These are phyloP conservation scores for Millerozyma miso DNA, from an alignment of 805 yeast species.

Conservation along the genomic window DNA sequence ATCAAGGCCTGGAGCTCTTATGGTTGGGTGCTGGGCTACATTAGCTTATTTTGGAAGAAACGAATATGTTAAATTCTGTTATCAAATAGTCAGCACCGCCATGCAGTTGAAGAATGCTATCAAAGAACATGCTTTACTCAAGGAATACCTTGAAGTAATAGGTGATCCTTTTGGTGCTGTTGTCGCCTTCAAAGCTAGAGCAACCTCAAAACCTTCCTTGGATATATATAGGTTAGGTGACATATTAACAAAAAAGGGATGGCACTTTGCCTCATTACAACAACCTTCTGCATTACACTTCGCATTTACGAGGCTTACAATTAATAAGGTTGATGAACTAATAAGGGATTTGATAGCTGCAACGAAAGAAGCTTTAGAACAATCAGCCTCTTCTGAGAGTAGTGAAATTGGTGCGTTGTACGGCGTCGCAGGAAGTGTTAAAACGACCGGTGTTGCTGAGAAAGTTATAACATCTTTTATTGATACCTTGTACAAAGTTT, in stretches of 20 bases:
- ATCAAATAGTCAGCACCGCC: conserved; percentile 64
- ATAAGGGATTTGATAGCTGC: conserved; percentile 46
- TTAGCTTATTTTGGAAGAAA: conserved; percentile 73
- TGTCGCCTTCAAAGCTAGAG: conserved; percentile 62
- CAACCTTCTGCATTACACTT: conserved; percentile 88
- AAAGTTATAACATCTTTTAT: conserved; percentile 73
- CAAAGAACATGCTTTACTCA: conserved; percentile 38
- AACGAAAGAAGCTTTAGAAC: conserved; percentile 17
- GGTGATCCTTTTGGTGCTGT: conserved; percentile 89
- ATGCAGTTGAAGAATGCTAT: conserved; percentile 48
- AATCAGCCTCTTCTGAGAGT: conserved; percentile 22
- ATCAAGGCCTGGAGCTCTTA: conserved; percentile 92
- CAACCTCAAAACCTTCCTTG: conserved; percentile 26
- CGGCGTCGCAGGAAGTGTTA: conserved; percentile 92
- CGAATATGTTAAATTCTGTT: conserved; percentile 72
- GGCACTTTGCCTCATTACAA: conserved; percentile 89
- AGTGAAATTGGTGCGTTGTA: conserved; percentile 83
- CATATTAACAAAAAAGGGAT: conserved; percentile 58
- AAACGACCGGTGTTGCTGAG: conserved; percentile 81
- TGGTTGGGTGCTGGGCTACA: conserved; percentile 99
- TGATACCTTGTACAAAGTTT: conserved; percentile 68
- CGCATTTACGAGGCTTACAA: conserved; percentile 76
- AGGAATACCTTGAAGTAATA: conserved; percentile 57
- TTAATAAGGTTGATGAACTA: conserved; percentile 57
- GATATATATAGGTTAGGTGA: conserved; percentile 82